phyloP scores from a whole-genome alignment of 2,329 filamentous ascomycete species.

The Plectosphaerella cucumerina region DNA sequence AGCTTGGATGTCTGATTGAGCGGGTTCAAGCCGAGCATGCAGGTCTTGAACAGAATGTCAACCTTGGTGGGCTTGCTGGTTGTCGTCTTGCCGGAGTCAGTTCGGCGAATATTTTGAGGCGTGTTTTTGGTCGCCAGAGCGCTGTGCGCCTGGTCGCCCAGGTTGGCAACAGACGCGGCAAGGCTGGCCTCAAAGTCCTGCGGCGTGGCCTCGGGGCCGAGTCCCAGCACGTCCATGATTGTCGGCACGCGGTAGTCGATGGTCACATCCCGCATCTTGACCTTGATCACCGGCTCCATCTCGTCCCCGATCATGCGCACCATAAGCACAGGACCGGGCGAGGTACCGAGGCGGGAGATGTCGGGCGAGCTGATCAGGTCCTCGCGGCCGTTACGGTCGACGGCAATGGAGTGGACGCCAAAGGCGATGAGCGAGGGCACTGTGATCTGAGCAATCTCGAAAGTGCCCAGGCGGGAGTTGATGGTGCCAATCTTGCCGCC shows the following conservation, averaged over 20 bases:
- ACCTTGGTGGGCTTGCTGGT: conserved; percentile 57
- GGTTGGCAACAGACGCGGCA: conserved; percentile 73
- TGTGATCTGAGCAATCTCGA: conserved; percentile 77
- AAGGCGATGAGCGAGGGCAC: conserved; percentile 78
- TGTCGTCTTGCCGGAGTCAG: conserved; percentile 12
- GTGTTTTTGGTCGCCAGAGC: conserved; percentile 25
- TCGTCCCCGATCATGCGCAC: conserved; percentile 89
- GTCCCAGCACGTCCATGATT: conserved; percentile 71
- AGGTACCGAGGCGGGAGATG: conserved; percentile 16
- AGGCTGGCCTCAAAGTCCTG: conserved; percentile 74
- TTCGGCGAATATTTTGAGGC: conserved; percentile 3
- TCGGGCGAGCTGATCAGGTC: conserved; percentile 60
- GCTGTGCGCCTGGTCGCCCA: conserved; percentile 61
- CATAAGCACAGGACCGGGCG: conserved; percentile 63
- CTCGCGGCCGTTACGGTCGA: conserved; percentile 64
- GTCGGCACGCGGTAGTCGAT: conserved; percentile 88
- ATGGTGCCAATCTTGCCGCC: conserved; percentile 65
- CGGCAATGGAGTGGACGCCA: conserved; percentile 59
- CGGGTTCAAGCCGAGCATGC: conserved; percentile 80
- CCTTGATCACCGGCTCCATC: conserved; percentile 83
- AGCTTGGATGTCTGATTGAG: conserved; percentile 71
- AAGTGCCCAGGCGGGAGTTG: conserved; percentile 51
- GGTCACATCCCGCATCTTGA: conserved; percentile 79
- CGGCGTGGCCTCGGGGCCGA: conserved; percentile 61
- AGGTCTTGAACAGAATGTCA: conserved; percentile 75